phyloP scores from a whole-genome alignment of 495 filamentous ascomycete species.

The Penicillium waksmanii region DNA sequence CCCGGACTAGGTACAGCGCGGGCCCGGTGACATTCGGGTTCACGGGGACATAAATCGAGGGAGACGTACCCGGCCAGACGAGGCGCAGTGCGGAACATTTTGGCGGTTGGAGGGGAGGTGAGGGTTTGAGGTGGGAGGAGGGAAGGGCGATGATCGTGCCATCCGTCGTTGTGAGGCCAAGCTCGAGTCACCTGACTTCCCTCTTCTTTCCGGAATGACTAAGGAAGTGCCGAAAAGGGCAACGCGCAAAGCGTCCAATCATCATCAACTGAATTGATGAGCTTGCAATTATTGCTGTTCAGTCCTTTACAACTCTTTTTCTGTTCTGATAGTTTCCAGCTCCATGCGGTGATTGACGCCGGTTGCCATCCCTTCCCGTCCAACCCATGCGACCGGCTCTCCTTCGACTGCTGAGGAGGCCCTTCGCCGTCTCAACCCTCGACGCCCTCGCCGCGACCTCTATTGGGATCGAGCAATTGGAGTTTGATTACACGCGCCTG shows the following conservation, averaged over 20 bases:
- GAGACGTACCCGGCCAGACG: slow-evolving; percentile 51
- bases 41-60: slow-evolving; percentile 5
- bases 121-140: slow-evolving; percentile 28
- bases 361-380: slow-evolving; percentile 19
- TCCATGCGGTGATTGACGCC: slow-evolving; percentile 12
- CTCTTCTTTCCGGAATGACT: slow-evolving; percentile 38
- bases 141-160: slow-evolving; percentile 32
- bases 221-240: slow-evolving; percentile 22
- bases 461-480: slow-evolving; percentile 45
- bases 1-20: slow-evolving; percentile 6
- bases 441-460: slow-evolving; percentile 42
- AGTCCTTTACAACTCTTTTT: slow-evolving; percentile 2
- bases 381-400: slow-evolving; percentile 56
- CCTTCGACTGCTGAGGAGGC: slow-evolving; percentile 57
- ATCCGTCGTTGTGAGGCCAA: slow-evolving; percentile 38
- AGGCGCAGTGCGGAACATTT: slow-evolving; percentile 53
- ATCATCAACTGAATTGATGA: slow-evolving; percentile 9
- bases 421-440: slow-evolving; percentile 54
- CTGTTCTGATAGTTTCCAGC: slow-evolving; percentile 4
- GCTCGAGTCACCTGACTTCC: slow-evolving; percentile 39
- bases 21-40: slow-evolving; percentile 9
- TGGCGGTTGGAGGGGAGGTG: slow-evolving; percentile 41
- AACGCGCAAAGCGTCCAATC: slow-evolving; percentile 21
- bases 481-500: slow-evolving; percentile 31
- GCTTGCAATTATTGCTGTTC: slow-evolving; percentile 7